phyloP scores from a whole-genome alignment of 2,329 filamentous ascomycete genomes.

The Davidsoniella eucalypti region DNA sequence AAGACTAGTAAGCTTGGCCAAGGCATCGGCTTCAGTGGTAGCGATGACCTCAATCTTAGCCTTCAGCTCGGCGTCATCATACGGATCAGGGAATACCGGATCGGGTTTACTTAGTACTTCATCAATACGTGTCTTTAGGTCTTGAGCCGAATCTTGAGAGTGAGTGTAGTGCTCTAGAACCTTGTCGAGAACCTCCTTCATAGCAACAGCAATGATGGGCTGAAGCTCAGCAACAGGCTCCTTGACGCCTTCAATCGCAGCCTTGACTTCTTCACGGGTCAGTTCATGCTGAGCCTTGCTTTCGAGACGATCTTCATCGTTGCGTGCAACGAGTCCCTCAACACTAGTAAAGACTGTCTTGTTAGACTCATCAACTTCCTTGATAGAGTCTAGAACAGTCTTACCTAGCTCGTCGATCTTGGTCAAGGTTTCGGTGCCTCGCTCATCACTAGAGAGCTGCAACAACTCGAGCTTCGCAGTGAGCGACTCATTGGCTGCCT shows the following conservation, averaged over 20 bases:
- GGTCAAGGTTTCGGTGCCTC: conserved; percentile 50
- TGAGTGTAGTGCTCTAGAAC: conserved; percentile 82
- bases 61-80: conserved; percentile 31
- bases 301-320: conserved; percentile 60
- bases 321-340: conserved; percentile 58
- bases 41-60: conserved; percentile 12
- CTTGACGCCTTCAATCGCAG: conserved; percentile 58
- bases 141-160: conserved; percentile 47
- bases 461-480: conserved; percentile 25
- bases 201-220: conserved; percentile 70
- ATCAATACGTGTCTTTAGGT: conserved; percentile 41
- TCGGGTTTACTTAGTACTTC: conserved; percentile 42
- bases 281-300: conserved; percentile 65
- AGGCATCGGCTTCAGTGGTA: conserved; percentile 8
- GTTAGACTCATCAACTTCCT: conserved; percentile 76
- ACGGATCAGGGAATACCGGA: conserved; percentile 39
- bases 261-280: conserved; percentile 58
- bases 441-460: not conserved
- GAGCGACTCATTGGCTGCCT: conserved; percentile 37
- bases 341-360: conserved; percentile 73
- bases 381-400: conserved; percentile 57
- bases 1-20: conserved; percentile 8
- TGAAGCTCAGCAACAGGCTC: conserved; percentile 67
- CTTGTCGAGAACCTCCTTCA: conserved; percentile 70
- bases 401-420: conserved; percentile 73